Conservation (phyloP, 2,329 filamentous ascomycete genomes). For the Zalaria sp. region DNA sequence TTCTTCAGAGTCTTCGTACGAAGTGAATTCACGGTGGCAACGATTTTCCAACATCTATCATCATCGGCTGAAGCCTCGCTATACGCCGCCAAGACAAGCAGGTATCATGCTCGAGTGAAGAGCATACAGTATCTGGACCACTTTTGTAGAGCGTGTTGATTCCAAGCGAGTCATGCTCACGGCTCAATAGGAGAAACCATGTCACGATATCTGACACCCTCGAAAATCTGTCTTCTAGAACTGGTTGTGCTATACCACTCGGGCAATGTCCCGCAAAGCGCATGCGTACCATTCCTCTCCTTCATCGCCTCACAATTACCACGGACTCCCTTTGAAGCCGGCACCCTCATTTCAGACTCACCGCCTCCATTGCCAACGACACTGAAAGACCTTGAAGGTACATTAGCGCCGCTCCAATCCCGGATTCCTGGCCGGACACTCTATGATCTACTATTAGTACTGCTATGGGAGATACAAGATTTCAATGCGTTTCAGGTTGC, state of each 20-base stretch:
- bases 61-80: too few relatives aligned
- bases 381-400: constrained; percentile 16
- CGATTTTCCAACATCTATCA: too few relatives aligned
- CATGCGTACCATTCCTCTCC: constrained; percentile 55
- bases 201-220: constrained; percentile 75
- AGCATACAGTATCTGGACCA: too few relatives aligned
- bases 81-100: too few relatives aligned
- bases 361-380: constrained; percentile 21
- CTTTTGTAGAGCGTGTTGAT: too few relatives aligned
- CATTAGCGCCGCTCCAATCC: constrained; percentile 26
- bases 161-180: too few relatives aligned
- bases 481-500: constrained; percentile 1
- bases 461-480: constrained; percentile 59
- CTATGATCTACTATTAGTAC: constrained; percentile 74
- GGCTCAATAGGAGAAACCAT: constrained; percentile 28
- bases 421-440: constrained; percentile 60
- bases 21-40: too few relatives aligned
- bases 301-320: constrained; percentile 59
- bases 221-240: constrained; percentile 69
- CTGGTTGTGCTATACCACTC: constrained; percentile 62
- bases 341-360: constrained; percentile 3
- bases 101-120: too few relatives aligned
- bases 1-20: too few relatives aligned
- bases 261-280: constrained; percentile 9
- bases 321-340: constrained; percentile 6